A percentile compares a stretch with the other conserved stretches of the same genome.
Evolutionary conservation across 768 basidiomycete genomes (phyloP).

Genomic region (Grammothele lineata): DNA sequence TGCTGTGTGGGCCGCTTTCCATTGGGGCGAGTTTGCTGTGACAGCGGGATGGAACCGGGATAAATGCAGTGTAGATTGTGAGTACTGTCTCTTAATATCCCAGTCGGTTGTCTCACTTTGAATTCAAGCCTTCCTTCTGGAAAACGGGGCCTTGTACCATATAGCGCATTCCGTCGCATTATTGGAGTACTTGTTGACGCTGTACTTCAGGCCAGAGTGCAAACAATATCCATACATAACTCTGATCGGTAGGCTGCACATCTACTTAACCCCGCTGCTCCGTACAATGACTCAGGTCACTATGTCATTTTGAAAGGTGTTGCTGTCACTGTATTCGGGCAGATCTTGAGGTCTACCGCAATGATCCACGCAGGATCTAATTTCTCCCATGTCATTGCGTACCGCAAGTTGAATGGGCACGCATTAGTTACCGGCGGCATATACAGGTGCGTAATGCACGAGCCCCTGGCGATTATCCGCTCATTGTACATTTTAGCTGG

Average conservation of each 20-base stretch:
- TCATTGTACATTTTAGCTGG: slow-evolving; percentile 44
- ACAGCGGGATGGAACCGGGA: slow-evolving; percentile 95
- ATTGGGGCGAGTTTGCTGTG: slow-evolving; percentile 91
- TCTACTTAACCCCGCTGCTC: too few species aligned
- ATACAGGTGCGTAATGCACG: slow-evolving; percentile 54
- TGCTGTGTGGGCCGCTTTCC: slow-evolving; percentile 82
- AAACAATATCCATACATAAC: slow-evolving; percentile 62
- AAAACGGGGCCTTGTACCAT: slow-evolving; percentile 86
- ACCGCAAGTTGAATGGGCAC: slow-evolving; percentile 69
- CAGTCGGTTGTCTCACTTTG: too few species aligned
- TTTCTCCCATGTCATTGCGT: slow-evolving; percentile 88
- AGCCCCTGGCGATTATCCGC: background rate
- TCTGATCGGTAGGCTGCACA: slow-evolving; percentile 37
- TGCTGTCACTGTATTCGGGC: slow-evolving; percentile 60
- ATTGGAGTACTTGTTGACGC: slow-evolving; percentile 70
- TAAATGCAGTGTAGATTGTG: slow-evolving; percentile 91
- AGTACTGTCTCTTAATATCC: slow-evolving; percentile 31
- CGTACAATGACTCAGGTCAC: background rate
- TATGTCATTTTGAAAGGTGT: slow-evolving; percentile 45
- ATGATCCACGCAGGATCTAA: slow-evolving; percentile 95
- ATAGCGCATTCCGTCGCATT: slow-evolving; percentile 77
- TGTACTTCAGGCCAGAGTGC: slow-evolving; percentile 60
- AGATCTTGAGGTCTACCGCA: slow-evolving; percentile 78
- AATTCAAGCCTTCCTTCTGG: slow-evolving; percentile 79
- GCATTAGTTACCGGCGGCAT: slow-evolving; percentile 83